A percentile compares a stretch with the other conserved stretches of the same genome.
Evolutionary conservation across 2,329 filamentous ascomycete genomes (phyloP).

Genomic region (Akanthomyces muscarius): DNA sequence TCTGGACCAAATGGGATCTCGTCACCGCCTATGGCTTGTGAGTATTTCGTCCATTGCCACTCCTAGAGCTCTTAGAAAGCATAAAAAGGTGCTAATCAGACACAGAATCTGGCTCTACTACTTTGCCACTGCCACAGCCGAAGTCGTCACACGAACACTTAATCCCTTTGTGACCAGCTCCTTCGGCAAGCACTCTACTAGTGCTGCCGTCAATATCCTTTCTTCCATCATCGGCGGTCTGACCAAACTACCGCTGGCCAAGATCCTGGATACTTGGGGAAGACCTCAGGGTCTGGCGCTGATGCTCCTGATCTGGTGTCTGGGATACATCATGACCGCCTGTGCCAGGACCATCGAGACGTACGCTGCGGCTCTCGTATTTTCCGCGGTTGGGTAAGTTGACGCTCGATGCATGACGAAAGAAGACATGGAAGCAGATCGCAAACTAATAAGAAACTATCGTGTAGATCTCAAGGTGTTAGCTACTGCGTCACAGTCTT

Average conservation of each 20-base stretch:
- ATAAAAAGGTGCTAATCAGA: background rate
- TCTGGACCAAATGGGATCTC: conserved; percentile 40
- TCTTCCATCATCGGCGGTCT: conserved; percentile 53
- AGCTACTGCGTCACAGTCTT: conserved; percentile 51
- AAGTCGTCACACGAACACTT: conserved; percentile 37
- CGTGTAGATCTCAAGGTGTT: conserved; percentile 34
- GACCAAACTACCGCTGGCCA: conserved; percentile 62
- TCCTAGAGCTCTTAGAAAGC: background rate
- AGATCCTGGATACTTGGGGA: conserved; percentile 64
- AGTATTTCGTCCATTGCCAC: conserved; percentile 20
- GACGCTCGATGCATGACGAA: too few relatives aligned
- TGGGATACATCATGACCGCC: conserved; percentile 62
- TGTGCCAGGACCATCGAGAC: conserved; percentile 55
- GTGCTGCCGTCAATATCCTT: conserved; percentile 51
- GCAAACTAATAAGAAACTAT: background rate
- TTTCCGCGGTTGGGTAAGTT: conserved; percentile 58
- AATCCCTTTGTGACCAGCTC: conserved; percentile 46
- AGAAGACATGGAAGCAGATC: background rate
- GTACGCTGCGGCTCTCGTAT: conserved; percentile 62
- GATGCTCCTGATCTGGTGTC: conserved; percentile 46
- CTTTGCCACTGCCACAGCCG: conserved; percentile 36
- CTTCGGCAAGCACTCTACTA: conserved; percentile 51
- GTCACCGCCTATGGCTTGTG: conserved; percentile 42
- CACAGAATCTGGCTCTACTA: conserved; percentile 39
- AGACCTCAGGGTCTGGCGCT: conserved; percentile 59